Evolutionary conservation across 495 filamentous ascomycete genomes (phyloP).

Genomic region (Aspergillus carlsbadensis): DNA sequence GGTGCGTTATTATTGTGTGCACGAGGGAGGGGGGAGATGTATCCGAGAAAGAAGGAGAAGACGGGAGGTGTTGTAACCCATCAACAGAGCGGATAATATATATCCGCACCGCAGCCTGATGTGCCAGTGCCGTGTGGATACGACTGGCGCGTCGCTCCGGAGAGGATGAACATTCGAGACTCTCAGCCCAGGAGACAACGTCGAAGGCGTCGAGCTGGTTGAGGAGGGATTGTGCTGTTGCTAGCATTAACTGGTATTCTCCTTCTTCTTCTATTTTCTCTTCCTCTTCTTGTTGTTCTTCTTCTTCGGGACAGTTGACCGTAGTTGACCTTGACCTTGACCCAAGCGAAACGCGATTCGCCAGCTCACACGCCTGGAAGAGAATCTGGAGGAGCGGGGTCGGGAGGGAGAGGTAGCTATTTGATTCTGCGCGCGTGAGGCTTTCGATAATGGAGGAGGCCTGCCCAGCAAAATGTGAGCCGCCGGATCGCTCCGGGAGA

Average conservation of each 20-base stretch:
- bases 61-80: background rate
- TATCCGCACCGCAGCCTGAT: background rate
- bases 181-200: background rate
- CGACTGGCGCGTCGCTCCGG: background rate
- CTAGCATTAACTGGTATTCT: too few species aligned
- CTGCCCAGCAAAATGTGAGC: too few species aligned
- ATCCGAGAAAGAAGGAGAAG: too few species aligned
- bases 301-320: too few species aligned
- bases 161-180: background rate
- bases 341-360: conserved; percentile 5
- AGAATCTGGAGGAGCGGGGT: conserved; percentile 8
- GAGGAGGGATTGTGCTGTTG: background rate
- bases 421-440: conserved; percentile 7
- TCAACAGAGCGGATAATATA: conserved; percentile 2
- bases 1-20: background rate
- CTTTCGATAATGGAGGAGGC: background rate
- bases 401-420: conserved; percentile 11
- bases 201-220: background rate
- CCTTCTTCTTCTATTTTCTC: too few species aligned
- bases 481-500: too few species aligned
- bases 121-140: background rate
- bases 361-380: conserved; percentile 10
- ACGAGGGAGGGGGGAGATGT: background rate
- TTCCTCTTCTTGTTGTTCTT: too few species aligned
- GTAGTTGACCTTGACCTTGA: too few species aligned